Conservation (phyloP, 1,284 basidiomycete species). For the Pterulicium gracile region DNA sequence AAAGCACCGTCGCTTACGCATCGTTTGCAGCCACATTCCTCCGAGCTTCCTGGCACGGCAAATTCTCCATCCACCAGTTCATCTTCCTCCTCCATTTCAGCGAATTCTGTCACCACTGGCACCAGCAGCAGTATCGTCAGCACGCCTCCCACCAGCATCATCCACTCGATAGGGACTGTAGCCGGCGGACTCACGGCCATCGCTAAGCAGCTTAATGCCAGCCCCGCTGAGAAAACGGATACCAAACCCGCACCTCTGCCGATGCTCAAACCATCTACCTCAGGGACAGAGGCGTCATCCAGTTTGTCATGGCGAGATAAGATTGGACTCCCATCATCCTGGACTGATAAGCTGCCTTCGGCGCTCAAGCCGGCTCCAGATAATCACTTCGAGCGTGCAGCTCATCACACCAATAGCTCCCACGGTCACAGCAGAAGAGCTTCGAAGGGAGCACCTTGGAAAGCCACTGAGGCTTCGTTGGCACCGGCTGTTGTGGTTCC, state of each 20-base stretch:
- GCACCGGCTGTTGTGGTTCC: background rate
- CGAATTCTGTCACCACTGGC: constrained; percentile 25
- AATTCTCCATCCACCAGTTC: constrained; percentile 34
- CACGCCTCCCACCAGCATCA: constrained; percentile 47
- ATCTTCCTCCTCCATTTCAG: constrained; percentile 39
- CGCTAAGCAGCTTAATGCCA: too few species aligned
- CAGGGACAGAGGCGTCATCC: background rate
- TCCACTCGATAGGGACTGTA: constrained; percentile 31
- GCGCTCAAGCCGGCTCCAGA: background rate
- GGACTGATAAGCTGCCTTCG: background rate
- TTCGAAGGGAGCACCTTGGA: background rate
- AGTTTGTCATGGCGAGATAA: background rate
- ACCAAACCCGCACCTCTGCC: too few species aligned
- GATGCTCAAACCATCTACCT: background rate
- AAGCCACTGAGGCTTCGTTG: background rate
- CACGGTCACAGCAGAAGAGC: background rate
- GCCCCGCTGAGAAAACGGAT: background rate
- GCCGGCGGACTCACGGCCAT: constrained; percentile 25
- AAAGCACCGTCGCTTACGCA: constrained; percentile 6
- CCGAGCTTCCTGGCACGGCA: constrained; percentile 16
- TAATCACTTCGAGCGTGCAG: background rate
- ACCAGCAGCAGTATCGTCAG: constrained; percentile 34
- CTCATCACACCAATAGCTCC: background rate
- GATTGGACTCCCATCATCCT: background rate
- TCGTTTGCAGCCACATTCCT: background rate